These are phyloP conservation scores for Celoporthe dispersa DNA, from an alignment of 2,329 filamentous ascomycete species.

Conservation along the genomic window DNA sequence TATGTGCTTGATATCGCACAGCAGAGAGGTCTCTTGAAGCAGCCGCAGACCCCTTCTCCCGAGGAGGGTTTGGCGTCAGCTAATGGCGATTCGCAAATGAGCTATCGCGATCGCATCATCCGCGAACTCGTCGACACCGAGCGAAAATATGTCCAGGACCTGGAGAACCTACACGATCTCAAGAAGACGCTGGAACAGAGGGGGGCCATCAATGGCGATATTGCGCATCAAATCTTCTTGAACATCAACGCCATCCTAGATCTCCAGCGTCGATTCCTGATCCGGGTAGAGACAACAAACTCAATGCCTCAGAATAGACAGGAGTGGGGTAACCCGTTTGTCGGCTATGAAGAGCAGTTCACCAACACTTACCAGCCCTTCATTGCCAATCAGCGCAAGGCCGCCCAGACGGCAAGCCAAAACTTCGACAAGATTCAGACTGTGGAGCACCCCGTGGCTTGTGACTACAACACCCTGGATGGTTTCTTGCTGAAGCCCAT, in stretches of 20 bases:
- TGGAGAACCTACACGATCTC: constrained; percentile 90
- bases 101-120: constrained; percentile 82
- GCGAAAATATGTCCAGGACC: constrained; percentile 95
- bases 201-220: constrained; percentile 85
- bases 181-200: constrained; percentile 90
- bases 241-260: constrained; percentile 95
- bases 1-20: constrained; percentile 87
- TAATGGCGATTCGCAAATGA: constrained; percentile 60
- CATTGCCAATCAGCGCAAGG: constrained; percentile 93
- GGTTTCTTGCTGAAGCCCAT: constrained; percentile 96
- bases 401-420: constrained; percentile 79
- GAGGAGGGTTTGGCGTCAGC: constrained; percentile 48
- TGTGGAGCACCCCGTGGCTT: constrained; percentile 78
- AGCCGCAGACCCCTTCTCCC: constrained; percentile 49
- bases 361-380: constrained; percentile 89
- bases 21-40: constrained; percentile 73
- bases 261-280: constrained; percentile 92
- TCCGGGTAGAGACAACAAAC: constrained; percentile 94
- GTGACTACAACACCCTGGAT: constrained; percentile 84
- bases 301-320: constrained; percentile 76
- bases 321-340: constrained; percentile 94
- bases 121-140: constrained; percentile 93
- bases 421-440: constrained; percentile 85
- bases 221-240: constrained; percentile 92
- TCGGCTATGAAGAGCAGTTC: constrained; percentile 83